A percentile compares a stretch with the other conserved stretches of the same genome.
phyloP scores from a whole-genome alignment of 2,329 filamentous ascomycete species.

The Curvularia verruculosa region DNA sequence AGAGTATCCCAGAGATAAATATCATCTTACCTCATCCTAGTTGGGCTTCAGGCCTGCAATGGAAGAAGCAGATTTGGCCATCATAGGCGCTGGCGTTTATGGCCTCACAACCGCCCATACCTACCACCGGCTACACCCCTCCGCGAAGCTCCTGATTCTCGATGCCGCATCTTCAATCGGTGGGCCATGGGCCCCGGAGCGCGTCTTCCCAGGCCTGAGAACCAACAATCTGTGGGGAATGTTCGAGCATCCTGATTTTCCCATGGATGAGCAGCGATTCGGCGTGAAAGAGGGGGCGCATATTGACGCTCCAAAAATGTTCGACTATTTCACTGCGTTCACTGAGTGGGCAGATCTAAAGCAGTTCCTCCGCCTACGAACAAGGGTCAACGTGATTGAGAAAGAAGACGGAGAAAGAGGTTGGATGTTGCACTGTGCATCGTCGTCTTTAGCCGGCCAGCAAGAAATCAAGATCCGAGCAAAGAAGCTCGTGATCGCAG shows the following conservation, averaged over 20 bases:
- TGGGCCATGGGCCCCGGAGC: constrained; percentile 51
- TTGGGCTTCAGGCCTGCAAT: constrained; percentile 1
- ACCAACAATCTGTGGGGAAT: constrained; percentile 53
- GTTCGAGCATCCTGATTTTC: constrained; percentile 50
- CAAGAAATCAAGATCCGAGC: constrained; percentile 43
- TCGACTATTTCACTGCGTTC: constrained; percentile 59
- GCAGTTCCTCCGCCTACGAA: constrained; percentile 57
- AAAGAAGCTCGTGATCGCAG: constrained; percentile 65
- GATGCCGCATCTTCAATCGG: constrained; percentile 50
- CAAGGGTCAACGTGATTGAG: constrained; percentile 58
- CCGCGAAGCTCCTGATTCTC: constrained; percentile 50
- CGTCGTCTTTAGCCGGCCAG: not conserved
- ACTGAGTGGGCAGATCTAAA: constrained; percentile 55
- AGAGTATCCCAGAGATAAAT: not conserved
- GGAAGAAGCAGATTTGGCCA: constrained; percentile 17
- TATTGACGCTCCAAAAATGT: constrained; percentile 63
- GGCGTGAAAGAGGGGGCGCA: constrained; percentile 60
- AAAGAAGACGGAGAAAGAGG: constrained; percentile 43
- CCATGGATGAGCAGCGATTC: constrained; percentile 38
- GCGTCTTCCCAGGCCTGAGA: constrained; percentile 52
- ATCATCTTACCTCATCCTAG: not conserved
- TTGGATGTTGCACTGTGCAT: constrained; percentile 29
- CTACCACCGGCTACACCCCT: constrained; percentile 51
- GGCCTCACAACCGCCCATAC: constrained; percentile 57
- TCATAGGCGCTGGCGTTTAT: constrained; percentile 33